Evolutionary conservation across 2,329 filamentous ascomycete genomes (phyloP).

Genomic region (Coniochaeta pulveracea): DNA sequence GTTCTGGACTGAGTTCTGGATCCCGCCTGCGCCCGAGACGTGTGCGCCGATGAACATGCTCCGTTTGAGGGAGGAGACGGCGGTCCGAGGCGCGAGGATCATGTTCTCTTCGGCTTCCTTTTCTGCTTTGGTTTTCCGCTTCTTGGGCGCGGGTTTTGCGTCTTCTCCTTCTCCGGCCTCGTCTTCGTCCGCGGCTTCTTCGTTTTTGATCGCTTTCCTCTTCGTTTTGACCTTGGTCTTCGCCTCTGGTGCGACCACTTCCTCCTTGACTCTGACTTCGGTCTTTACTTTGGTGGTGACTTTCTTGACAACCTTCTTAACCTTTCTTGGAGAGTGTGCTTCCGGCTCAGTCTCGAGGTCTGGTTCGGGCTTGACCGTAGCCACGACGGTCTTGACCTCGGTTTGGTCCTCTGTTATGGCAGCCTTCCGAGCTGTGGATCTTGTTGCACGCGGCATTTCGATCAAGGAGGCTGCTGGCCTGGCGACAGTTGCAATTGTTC

Average conservation of each 20-base stretch:
- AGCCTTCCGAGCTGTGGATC: too few species aligned
- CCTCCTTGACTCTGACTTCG: conserved; percentile 1
- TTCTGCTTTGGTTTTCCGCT: conserved; percentile 17
- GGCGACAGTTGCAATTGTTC: too few species aligned
- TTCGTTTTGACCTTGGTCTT: neutral
- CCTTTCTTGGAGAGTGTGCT: too few species aligned
- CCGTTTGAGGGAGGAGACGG: conserved; percentile 49
- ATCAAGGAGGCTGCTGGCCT: too few species aligned
- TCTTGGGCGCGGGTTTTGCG: conserved; percentile 7
- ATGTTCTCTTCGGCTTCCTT: conserved; percentile 34
- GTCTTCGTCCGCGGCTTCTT: neutral
- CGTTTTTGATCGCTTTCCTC: neutral
- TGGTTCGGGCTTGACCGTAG: too few species aligned
- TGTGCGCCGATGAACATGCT: conserved; percentile 83
- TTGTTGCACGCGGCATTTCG: too few species aligned
- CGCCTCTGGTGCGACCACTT: neutral
- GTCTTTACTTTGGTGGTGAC: conserved; percentile 1
- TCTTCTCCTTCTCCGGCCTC: too few species aligned
- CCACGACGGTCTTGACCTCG: too few species aligned
- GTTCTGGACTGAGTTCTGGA: conserved; percentile 79
- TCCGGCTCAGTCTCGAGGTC: too few species aligned
- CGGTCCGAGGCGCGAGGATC: conserved; percentile 60
- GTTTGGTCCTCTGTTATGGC: too few species aligned
- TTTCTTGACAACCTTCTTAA: too few species aligned
- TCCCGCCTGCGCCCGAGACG: conserved; percentile 80